A percentile compares a stretch with the other conserved stretches of the same genome.
Evolutionary conservation across 2,329 filamentous ascomycete species (phyloP).

Genomic region (Sporothrix sp.): DNA sequence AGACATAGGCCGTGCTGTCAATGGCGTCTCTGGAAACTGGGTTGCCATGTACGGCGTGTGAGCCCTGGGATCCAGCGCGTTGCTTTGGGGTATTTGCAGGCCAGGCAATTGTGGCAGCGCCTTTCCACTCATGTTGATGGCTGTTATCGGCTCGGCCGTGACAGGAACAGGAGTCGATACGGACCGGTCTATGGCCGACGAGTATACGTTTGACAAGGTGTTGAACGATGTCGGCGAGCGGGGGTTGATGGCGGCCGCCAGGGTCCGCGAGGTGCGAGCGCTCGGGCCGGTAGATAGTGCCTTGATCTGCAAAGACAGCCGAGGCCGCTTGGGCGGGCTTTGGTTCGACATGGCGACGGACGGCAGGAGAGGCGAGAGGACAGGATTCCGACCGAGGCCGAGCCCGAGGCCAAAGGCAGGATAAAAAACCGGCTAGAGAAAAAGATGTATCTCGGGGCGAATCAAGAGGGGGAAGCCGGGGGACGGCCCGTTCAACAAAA

Average conservation of each 20-base stretch:
- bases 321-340: conserved; percentile 39
- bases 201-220: conserved; percentile 56
- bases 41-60: conserved; percentile 37
- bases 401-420: neutral
- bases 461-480: neutral
- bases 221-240: conserved; percentile 55
- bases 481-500: neutral
- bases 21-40: conserved; percentile 42
- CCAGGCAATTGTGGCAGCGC: conserved; percentile 14
- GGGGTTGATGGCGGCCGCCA: conserved; percentile 41
- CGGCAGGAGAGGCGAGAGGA: neutral
- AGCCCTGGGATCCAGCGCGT: conserved; percentile 25
- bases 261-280: conserved; percentile 32
- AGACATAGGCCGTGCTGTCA: conserved; percentile 41
- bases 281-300: conserved; percentile 28
- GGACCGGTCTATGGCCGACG: conserved; percentile 51
- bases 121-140: conserved; percentile 33
- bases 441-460: neutral
- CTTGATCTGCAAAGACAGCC: conserved; percentile 42
- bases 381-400: too few species aligned
- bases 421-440: neutral
- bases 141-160: conserved; percentile 17
- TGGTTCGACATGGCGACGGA: conserved; percentile 16
- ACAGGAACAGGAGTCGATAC: conserved; percentile 39
- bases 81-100: conserved; percentile 20